Evolutionary conservation across 306 rosid species (phyloP), one percentile per base, ranked within the genome.

Genomic region (Begonia loranthoides): DNA sequence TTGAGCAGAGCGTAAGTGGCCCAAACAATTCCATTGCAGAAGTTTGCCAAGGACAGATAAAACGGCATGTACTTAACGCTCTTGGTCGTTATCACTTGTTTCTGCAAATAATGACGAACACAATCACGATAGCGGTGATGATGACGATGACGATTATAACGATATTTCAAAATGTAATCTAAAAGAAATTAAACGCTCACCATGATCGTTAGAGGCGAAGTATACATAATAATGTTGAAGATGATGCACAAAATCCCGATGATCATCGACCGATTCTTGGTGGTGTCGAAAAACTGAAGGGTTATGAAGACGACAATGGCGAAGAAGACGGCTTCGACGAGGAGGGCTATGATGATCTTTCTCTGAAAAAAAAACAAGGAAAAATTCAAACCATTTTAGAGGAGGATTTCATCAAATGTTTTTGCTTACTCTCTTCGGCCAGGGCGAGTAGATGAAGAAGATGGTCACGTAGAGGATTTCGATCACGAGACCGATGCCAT

Each of bases 61-160:
- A 87, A 76, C 0, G 96, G 92, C 94, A 87, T 87, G 68, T 80
- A 83, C 55, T 68, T 80, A 34, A 87, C 96, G n/a, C 96, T 80
- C 73, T 68, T 80, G 5, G 85, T 70, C 63, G 12, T 61, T 57
- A 84, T 61, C 15, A 88, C 96, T 63, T 11, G 69, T 17, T 61
- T 48, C 94, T 87, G 51, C 21, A 48, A 48, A 9, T 28, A 28
- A 28, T 7, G 36, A 45, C 51, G 12, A 48, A 15, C 1, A 9
- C 9, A 48, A 4, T 48, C 10, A 48, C 10, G 19, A 15, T 48
- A 15, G 15, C 19, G 47, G 10, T 10, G n/a, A n/a, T 0, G 6
- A 10, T 12, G 47, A 43, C 0, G 13, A 43, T 10, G 15, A n/a
- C 0, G 47, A 43, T 43, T 10, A 43, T 41, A 41, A 9, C 13